A percentile compares a stretch with the other conserved stretches of the same genome.
These are phyloP conservation scores for Echium plantagineum DNA, from an alignment of 257 asterid species.

Conservation along the genomic window DNA sequence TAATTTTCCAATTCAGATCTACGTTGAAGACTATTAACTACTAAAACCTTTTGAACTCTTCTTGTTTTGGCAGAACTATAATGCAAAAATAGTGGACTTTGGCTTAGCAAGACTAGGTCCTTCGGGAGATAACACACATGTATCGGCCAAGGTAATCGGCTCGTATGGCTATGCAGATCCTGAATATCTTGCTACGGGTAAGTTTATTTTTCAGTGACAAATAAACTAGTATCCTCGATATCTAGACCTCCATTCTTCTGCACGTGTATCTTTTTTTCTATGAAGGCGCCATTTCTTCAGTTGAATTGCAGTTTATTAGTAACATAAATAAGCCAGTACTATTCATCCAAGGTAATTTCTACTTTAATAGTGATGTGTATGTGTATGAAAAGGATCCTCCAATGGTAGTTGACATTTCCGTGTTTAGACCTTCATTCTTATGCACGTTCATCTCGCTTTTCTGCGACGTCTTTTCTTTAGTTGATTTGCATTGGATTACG, in stretches of 20 bases:
- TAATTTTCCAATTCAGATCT: no score
- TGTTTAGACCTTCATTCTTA: no score
- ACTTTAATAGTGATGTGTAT: no score
- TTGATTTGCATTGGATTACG: no score
- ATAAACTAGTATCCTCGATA: neutral
- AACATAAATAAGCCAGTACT: no score
- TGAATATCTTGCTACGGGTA: constrained; percentile 43
- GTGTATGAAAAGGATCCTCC: no score
- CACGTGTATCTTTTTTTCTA: neutral
- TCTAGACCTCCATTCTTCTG: neutral
- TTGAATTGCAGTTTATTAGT: no score
- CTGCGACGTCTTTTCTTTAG: no score
- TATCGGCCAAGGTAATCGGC: constrained; percentile 38
- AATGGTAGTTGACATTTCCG: no score
- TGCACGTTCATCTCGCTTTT: no score
- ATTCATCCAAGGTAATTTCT: no score
- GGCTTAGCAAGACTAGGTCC: constrained; percentile 45
- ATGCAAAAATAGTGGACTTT: constrained; percentile 41
- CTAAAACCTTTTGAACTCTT: neutral
- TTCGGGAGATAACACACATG: constrained; percentile 33
- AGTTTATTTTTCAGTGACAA: neutral
- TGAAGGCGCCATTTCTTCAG: no score
- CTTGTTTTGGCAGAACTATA: constrained; percentile 26
- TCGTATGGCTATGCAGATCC: constrained; percentile 45
- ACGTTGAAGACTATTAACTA: neutral